Evolutionary conservation across 169 alveolate genomes (phyloP).

Genomic region (Blepharisma undulans): DNA sequence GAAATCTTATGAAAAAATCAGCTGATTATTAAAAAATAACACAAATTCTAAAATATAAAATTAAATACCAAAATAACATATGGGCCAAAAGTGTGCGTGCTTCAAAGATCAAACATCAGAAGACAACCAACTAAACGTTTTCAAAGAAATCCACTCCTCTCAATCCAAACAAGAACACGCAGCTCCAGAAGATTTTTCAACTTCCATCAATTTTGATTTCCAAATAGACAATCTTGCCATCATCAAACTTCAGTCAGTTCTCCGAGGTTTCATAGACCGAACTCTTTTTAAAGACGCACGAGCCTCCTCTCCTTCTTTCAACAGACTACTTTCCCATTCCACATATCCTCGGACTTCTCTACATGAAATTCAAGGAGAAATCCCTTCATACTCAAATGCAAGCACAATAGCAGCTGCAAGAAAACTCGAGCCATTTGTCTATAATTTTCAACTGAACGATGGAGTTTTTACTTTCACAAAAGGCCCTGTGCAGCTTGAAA

Average conservation of each 20-base stretch:
- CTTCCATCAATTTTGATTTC: neutral
- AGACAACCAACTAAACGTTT: neutral
- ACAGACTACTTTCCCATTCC: neutral
- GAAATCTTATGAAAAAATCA: neutral
- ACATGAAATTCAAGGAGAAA: slow-evolving; percentile 27
- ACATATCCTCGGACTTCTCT: neutral
- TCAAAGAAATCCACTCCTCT: neutral
- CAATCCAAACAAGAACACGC: neutral
- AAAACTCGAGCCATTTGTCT: slow-evolving; percentile 50
- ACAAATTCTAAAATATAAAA: neutral
- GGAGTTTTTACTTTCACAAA: slow-evolving; percentile 27
- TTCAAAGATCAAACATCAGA: neutral
- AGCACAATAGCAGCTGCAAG: slow-evolving; percentile 44
- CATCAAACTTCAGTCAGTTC: neutral
- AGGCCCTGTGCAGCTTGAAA: slow-evolving; percentile 58
- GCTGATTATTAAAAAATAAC: neutral
- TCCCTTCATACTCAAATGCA: slow-evolving; percentile 62
- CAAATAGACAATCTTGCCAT: neutral
- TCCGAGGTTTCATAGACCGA: slow-evolving; percentile 16
- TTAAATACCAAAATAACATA: neutral
- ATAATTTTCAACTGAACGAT: slow-evolving; percentile 21
- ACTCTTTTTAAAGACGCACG: neutral
- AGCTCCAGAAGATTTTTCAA: neutral
- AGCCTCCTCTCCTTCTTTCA: neutral
- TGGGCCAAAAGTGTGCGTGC: neutral